Conservation (phyloP, 257 asterid genomes). For the Ilex asprella region DNA sequence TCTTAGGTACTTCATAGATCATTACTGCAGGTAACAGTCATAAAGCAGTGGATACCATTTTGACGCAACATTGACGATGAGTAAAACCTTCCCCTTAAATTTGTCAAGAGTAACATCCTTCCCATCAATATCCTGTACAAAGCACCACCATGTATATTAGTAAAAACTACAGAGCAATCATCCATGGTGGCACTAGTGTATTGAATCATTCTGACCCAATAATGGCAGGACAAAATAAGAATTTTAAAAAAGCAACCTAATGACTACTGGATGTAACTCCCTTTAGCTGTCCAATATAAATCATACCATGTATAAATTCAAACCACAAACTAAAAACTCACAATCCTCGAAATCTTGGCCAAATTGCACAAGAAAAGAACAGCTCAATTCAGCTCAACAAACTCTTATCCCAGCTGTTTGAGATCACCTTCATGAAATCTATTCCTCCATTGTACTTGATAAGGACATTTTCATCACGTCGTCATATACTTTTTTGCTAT, state of each 20-base stretch:
- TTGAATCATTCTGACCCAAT: no score
- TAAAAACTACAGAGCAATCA: not conserved
- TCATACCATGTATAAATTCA: not conserved
- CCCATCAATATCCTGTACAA: constrained; percentile 74
- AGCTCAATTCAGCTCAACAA: no score
- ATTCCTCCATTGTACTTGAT: no score
- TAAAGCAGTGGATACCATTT: constrained; percentile 51
- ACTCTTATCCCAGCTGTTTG: no score
- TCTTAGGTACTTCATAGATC: not conserved
- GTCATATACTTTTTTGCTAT: no score
- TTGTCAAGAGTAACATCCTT: constrained; percentile 70
- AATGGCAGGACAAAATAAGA: not conserved
- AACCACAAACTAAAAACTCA: no score
- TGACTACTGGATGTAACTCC: not conserved
- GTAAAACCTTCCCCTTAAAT: constrained; percentile 70
- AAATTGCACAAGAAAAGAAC: no score
- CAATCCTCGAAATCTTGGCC: no score
- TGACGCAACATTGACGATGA: constrained; percentile 94
- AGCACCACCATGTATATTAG: not conserved
- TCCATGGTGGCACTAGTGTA: not conserved
- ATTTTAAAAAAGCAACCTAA: not conserved
- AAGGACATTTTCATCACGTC: no score
- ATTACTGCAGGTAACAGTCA: not conserved
- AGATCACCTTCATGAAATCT: no score
- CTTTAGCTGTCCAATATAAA: not conserved